These are phyloP conservation scores for Porodaedalea pini DNA, from an alignment of 1,284 basidiomycete species.

Conservation along the genomic window DNA sequence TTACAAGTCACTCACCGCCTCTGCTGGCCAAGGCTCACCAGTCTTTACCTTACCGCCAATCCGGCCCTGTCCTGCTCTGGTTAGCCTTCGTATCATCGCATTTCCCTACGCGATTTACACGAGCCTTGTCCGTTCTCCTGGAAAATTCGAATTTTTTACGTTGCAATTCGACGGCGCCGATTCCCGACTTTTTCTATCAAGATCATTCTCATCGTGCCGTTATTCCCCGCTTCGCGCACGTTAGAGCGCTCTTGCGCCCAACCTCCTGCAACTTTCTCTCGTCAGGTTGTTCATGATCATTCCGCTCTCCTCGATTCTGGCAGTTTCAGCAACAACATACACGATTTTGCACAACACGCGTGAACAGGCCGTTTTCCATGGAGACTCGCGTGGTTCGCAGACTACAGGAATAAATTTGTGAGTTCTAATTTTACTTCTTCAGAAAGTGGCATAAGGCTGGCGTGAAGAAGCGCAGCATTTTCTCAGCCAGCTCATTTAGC, in stretches of 20 bases:
- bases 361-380: background rate
- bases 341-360: conserved; percentile 2
- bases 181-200: background rate
- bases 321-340: conserved; percentile 9
- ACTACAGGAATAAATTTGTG: background rate
- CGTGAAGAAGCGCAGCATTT: background rate
- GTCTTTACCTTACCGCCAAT: background rate
- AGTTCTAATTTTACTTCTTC: background rate
- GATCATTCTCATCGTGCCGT: background rate
- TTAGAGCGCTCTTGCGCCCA: background rate
- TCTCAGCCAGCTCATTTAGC: background rate
- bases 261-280: background rate
- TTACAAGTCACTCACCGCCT: background rate
- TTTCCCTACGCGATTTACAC: background rate
- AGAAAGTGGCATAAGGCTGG: too few species aligned
- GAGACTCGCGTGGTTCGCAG: background rate
- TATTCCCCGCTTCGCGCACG: background rate
- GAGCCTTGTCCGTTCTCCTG: background rate
- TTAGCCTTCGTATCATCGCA: background rate
- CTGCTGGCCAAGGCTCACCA: conserved; percentile 9
- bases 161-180: background rate
- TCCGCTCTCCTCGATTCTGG: background rate
- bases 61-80: background rate
- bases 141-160: background rate
- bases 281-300: background rate